Evolutionary conservation across 2,329 filamentous ascomycete genomes (phyloP).

Genomic region (Xylaria sp.): DNA sequence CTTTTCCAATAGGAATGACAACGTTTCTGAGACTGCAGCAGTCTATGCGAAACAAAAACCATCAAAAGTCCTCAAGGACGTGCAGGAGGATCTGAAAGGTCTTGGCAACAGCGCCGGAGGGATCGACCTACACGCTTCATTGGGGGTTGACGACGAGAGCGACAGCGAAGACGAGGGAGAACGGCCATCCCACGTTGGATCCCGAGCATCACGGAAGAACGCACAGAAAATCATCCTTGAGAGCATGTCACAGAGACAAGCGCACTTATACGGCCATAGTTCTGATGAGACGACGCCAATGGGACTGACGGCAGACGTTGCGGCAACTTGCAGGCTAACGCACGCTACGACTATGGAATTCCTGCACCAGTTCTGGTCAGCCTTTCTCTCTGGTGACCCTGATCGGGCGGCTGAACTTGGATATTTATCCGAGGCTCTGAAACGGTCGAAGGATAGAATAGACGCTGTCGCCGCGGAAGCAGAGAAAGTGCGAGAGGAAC

Average conservation of each 20-base stretch:
- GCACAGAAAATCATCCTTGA: constrained; percentile 69
- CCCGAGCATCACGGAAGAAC: constrained; percentile 64
- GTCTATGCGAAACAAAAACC: constrained; percentile 73
- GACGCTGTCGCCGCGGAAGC: constrained; percentile 79
- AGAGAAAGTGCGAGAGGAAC: constrained; percentile 70
- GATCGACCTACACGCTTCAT: constrained; percentile 62
- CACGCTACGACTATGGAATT: constrained; percentile 95
- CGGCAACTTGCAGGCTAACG: constrained; percentile 66
- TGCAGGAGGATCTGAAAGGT: constrained; percentile 64
- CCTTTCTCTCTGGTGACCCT: constrained; percentile 86
- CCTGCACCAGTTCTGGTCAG: constrained; percentile 94
- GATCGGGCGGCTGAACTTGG: constrained; percentile 79
- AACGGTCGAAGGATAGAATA: constrained; percentile 76
- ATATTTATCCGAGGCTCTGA: constrained; percentile 80
- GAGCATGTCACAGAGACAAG: constrained; percentile 63
- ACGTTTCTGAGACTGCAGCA: constrained; percentile 46
- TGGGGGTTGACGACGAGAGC: constrained; percentile 71
- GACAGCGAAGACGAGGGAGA: constrained; percentile 67
- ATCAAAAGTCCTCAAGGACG: constrained; percentile 63
- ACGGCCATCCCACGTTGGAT: constrained; percentile 65
- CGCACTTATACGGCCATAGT: constrained; percentile 57
- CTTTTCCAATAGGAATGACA: constrained; percentile 65
- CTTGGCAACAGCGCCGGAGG: constrained; percentile 54
- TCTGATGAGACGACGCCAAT: constrained; percentile 54
- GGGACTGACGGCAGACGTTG: constrained; percentile 58